phyloP scores from a whole-genome alignment of 352 stramenopile species.

The Globisporangium megalacanthum region DNA sequence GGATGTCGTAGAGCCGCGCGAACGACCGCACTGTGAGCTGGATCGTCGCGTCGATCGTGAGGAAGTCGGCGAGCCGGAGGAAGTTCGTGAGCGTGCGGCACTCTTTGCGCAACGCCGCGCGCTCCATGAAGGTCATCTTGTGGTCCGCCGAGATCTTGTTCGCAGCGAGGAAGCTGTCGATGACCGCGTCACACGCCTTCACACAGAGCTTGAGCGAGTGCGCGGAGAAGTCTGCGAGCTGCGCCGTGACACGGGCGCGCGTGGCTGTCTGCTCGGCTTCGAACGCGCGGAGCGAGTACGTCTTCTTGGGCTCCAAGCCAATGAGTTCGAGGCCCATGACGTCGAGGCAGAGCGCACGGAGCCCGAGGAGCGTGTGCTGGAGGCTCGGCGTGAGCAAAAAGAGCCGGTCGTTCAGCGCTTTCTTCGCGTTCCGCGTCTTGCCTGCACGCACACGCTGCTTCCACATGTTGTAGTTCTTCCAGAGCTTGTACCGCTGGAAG shows the following conservation, averaged over 20 bases:
- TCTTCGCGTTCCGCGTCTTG: constrained; percentile 87
- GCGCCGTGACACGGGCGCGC: constrained; percentile 41
- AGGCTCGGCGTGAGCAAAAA: constrained; percentile 89
- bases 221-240: constrained; percentile 55
- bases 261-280: constrained; percentile 61
- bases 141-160: constrained; percentile 92
- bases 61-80: constrained; percentile 88
- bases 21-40: constrained; percentile 83
- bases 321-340: constrained; percentile 66
- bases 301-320: constrained; percentile 55
- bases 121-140: constrained; percentile 97
- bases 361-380: constrained; percentile 65
- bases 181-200: constrained; percentile 87
- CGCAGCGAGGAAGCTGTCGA: constrained; percentile 86
- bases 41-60: constrained; percentile 87
- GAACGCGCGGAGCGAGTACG: constrained; percentile 82
- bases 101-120: constrained; percentile 86
- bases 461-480: constrained; percentile 95
- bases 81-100: constrained; percentile 91
- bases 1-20: constrained; percentile 42
- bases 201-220: constrained; percentile 81
- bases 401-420: constrained; percentile 70
- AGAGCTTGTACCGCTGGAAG: constrained; percentile 90
- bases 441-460: constrained; percentile 77
- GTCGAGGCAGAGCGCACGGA: constrained; percentile 73